A percentile compares a stretch with the other conserved stretches of the same genome.
Evolutionary conservation across 2,329 filamentous ascomycete species (phyloP).

Genomic region (Fusarium ramigenum): DNA sequence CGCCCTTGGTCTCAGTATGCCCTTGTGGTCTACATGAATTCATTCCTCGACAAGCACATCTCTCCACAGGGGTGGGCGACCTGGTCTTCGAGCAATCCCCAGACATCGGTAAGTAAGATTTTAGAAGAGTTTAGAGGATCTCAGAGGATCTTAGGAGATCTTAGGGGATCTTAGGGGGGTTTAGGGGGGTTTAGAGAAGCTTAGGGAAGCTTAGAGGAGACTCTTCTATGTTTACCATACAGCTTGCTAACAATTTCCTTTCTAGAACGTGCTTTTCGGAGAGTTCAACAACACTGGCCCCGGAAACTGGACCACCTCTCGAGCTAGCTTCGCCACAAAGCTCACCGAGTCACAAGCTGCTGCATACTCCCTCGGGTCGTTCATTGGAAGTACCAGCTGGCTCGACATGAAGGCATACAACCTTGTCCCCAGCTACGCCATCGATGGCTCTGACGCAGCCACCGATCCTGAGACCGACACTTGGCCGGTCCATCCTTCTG

Average conservation of each 20-base stretch:
- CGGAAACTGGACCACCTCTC: conserved; percentile 34
- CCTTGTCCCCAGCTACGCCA: conserved; percentile 33
- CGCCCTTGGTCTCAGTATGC: conserved; percentile 58
- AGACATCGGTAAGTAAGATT: conserved; percentile 51
- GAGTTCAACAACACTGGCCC: conserved; percentile 68
- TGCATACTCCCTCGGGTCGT: conserved; percentile 25
- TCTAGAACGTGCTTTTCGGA: conserved; percentile 58
- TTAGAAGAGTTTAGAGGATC: rapidly evolving
- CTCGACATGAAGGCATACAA: conserved; percentile 40
- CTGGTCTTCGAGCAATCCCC: conserved; percentile 66
- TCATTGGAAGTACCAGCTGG: conserved; percentile 38
- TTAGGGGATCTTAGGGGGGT: too few relatives aligned
- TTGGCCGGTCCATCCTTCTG: conserved; percentile 46
- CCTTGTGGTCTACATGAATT: conserved; percentile 58
- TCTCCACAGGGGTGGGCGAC: conserved; percentile 48
- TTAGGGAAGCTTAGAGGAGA: too few relatives aligned
- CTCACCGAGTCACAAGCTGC: conserved; percentile 32
- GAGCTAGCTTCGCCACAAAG: conserved; percentile 36
- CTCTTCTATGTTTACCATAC: too few relatives aligned
- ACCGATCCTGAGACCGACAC: conserved; percentile 19
- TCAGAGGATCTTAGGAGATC: too few relatives aligned
- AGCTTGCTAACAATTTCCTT: neutral
- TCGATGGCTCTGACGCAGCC: conserved; percentile 7
- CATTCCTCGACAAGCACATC: conserved; percentile 53
- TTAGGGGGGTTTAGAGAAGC: too few relatives aligned